phyloP scores from a whole-genome alignment of 1,139 yeast genomes.

The Blastobotrys raffinosifermentans region DNA sequence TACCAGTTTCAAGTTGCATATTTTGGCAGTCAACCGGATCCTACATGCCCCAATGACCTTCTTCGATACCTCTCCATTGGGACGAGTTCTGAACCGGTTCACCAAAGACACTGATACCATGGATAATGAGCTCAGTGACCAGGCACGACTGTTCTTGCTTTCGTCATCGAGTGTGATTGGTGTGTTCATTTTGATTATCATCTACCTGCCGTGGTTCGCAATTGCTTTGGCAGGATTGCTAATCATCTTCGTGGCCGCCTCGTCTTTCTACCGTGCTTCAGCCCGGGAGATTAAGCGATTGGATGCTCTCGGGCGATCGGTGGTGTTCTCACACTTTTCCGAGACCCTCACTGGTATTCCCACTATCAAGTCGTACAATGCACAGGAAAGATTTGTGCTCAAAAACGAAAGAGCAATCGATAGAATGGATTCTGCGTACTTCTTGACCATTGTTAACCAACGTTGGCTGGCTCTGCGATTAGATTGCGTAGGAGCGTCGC shows the following conservation, averaged over 20 bases:
- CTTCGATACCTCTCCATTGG: slow-evolving; percentile 64
- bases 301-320: slow-evolving; percentile 71
- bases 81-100: slow-evolving; percentile 64
- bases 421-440: slow-evolving; percentile 67
- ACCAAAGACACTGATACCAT: slow-evolving; percentile 81
- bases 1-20: slow-evolving; percentile 34
- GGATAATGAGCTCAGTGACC: slow-evolving; percentile 56
- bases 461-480: slow-evolving; percentile 71
- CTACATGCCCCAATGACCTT: slow-evolving; percentile 70
- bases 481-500: slow-evolving; percentile 46
- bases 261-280: slow-evolving; percentile 66
- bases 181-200: slow-evolving; percentile 58
- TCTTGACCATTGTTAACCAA: slow-evolving; percentile 60
- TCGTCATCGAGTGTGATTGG: slow-evolving; percentile 54
- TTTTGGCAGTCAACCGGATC: slow-evolving; percentile 52
- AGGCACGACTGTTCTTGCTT: slow-evolving; percentile 40
- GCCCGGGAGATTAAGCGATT: slow-evolving; percentile 79
- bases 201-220: slow-evolving; percentile 74
- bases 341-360: slow-evolving; percentile 68
- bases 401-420: slow-evolving; percentile 49
- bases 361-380: slow-evolving; percentile 61
- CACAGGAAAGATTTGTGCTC: slow-evolving; percentile 42
- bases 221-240: slow-evolving; percentile 57
- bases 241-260: slow-evolving; percentile 42
- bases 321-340: slow-evolving; percentile 69